Conservation (phyloP, 345 rosid genomes). For the Lepidium africanum region DNA sequence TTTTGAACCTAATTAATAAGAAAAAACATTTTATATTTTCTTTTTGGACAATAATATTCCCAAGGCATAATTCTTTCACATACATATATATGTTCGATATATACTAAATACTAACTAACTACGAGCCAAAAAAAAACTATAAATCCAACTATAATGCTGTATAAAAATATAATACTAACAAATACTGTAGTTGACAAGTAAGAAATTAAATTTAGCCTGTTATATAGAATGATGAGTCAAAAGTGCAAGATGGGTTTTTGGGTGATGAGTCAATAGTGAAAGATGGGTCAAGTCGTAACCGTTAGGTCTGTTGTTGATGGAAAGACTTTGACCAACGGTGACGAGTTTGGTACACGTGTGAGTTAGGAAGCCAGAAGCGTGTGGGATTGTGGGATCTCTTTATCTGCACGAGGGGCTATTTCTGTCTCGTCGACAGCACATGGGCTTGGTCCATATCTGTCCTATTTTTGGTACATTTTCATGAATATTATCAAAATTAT, state of each 20-base stretch:
- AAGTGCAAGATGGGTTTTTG: too few relatives aligned
- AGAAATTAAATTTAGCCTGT: background rate
- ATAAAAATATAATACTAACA: too few relatives aligned
- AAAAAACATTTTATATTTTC: too few relatives aligned
- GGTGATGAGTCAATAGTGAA: constrained; percentile 26
- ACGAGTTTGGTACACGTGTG: constrained; percentile 15
- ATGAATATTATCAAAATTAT: background rate
- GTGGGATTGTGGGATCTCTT: constrained; percentile 14
- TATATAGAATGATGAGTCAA: too few relatives aligned
- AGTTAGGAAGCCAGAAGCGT: constrained; percentile 19
- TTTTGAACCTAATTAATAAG: too few relatives aligned
- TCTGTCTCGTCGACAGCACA: constrained; percentile 15
- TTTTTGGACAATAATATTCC: constrained; percentile 3
- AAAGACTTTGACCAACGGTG: constrained; percentile 16
- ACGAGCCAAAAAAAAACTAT: too few relatives aligned
- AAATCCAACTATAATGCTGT: too few relatives aligned
- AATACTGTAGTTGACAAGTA: too few relatives aligned
- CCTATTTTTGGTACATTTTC: background rate
- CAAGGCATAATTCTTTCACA: background rate
- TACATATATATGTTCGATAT: too few relatives aligned
- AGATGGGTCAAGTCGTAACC: constrained; percentile 15
- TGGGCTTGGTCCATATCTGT: constrained; percentile 22
- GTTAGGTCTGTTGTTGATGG: constrained; percentile 17
- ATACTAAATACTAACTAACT: too few relatives aligned
- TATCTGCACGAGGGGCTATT: constrained; percentile 17